Evolutionary conservation across 2,329 filamentous ascomycete genomes (phyloP).

Genomic region (Verruconis gallopava): DNA sequence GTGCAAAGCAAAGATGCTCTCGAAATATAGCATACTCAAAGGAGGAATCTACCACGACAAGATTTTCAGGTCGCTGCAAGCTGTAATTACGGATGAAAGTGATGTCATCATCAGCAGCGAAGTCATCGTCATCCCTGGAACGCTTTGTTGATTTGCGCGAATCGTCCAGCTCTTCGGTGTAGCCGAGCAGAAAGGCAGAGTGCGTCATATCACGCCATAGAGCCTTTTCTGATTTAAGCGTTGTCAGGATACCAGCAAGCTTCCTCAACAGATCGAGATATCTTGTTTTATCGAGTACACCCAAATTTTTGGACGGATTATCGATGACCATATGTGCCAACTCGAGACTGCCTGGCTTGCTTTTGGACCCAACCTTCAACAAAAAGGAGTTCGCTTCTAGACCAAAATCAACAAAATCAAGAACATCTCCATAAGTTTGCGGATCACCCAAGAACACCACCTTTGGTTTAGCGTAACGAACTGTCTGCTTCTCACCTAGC

Average conservation of each 20-base stretch:
- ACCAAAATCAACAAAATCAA: constrained; percentile 95
- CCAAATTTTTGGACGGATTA: constrained; percentile 71
- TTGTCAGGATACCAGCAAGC: constrained; percentile 58
- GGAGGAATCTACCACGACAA: constrained; percentile 44
- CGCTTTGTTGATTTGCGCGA: constrained; percentile 31
- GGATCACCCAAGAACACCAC: constrained; percentile 68
- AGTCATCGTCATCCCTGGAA: constrained; percentile 24
- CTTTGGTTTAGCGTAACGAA: constrained; percentile 51
- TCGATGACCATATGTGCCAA: constrained; percentile 71
- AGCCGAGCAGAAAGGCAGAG: constrained; percentile 70
- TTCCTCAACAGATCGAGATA: constrained; percentile 74
- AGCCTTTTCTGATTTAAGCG: constrained; percentile 64
- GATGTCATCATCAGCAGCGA: constrained; percentile 33
- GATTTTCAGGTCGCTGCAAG: constrained; percentile 62
- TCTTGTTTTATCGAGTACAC: constrained; percentile 70
- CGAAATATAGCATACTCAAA: constrained; percentile 71
- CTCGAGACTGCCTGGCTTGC: constrained; percentile 76
- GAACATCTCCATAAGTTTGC: constrained; percentile 71
- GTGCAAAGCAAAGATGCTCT: constrained; percentile 68
- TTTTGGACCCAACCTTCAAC: constrained; percentile 77
- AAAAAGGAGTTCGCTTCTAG: constrained; percentile 77
- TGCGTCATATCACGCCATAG: constrained; percentile 64
- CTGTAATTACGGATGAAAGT: constrained; percentile 60
- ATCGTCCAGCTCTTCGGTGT: constrained; percentile 52
- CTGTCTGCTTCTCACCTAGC: constrained; percentile 29